Evolutionary conservation across 345 rosid genomes (phyloP).

Genomic region (Lepidium didymum): DNA sequence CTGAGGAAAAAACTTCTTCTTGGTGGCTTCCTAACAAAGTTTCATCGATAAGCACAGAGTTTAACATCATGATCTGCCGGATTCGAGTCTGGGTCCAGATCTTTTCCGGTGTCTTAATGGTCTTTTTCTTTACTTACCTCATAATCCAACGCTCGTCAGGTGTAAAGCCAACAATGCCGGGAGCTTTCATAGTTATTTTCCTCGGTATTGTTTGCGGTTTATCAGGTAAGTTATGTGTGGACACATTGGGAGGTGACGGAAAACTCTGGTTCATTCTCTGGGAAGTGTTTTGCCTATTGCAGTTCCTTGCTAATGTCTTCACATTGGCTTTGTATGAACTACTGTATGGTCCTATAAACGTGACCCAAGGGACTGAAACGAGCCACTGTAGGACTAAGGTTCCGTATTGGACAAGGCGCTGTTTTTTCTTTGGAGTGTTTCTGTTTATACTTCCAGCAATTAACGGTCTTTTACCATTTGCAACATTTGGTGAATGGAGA

Average conservation of each 20-base stretch:
- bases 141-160: constrained; percentile 59
- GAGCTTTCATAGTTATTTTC: constrained; percentile 58
- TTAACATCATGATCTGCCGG: constrained; percentile 45
- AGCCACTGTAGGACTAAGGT: not conserved
- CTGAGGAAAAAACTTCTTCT: constrained; percentile 42
- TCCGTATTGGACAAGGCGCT: constrained; percentile 63
- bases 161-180: constrained; percentile 60
- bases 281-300: constrained; percentile 62
- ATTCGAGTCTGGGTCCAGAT: constrained; percentile 52
- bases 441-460: constrained; percentile 47
- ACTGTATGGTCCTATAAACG: constrained; percentile 48
- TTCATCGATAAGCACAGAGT: constrained; percentile 44
- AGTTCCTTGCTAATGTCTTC: constrained; percentile 48
- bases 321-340: constrained; percentile 35
- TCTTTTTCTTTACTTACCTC: constrained; percentile 42
- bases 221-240: constrained; percentile 74
- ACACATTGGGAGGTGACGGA: constrained; percentile 79
- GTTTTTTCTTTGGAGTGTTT: constrained; percentile 35
- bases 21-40: constrained; percentile 73
- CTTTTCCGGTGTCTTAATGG: constrained; percentile 62
- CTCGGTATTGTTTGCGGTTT: constrained; percentile 64
- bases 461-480: constrained; percentile 78
- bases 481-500: constrained; percentile 58
- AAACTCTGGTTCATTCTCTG: constrained; percentile 61
- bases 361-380: constrained; percentile 19